Evolutionary conservation across 176 grass and related monocot species (phyloP).

Genomic region (Alloteropsis semialata): DNA sequence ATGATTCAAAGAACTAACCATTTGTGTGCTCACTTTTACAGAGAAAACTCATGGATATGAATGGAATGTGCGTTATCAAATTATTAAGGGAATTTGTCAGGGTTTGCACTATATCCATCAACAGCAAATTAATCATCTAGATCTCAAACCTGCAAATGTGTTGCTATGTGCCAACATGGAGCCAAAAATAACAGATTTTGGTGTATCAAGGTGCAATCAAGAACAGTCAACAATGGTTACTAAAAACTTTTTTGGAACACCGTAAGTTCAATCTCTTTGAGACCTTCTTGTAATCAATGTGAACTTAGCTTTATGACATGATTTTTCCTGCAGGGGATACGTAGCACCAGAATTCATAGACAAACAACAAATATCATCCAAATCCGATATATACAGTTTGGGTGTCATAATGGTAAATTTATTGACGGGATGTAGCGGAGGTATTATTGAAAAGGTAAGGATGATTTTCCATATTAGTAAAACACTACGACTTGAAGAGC

Average conservation of each 20-base stretch:
- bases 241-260: not conserved
- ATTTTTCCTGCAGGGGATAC: not conserved
- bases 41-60: too few relatives aligned
- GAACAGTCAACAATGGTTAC: not conserved
- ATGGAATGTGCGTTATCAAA: not conserved
- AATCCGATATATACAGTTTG: constrained; percentile 19
- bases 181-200: too few relatives aligned
- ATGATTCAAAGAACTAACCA: rapidly evolving
- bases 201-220: not conserved
- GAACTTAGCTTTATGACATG: not conserved
- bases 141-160: too few relatives aligned
- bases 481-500: too few relatives aligned
- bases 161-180: too few relatives aligned
- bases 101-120: too few relatives aligned
- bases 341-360: not conserved
- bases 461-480: not conserved
- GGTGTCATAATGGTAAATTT: not conserved
- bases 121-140: too few relatives aligned
- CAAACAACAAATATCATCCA: not conserved
- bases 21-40: not conserved
- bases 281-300: not conserved
- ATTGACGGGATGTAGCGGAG: not conserved
- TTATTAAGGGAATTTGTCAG: not conserved
- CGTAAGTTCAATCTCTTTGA: not conserved
- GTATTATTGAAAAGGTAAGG: not conserved